These are phyloP conservation scores for Yamadazyma pseudoaaseri DNA, from an alignment of 1,139 yeast species.

Conservation along the genomic window DNA sequence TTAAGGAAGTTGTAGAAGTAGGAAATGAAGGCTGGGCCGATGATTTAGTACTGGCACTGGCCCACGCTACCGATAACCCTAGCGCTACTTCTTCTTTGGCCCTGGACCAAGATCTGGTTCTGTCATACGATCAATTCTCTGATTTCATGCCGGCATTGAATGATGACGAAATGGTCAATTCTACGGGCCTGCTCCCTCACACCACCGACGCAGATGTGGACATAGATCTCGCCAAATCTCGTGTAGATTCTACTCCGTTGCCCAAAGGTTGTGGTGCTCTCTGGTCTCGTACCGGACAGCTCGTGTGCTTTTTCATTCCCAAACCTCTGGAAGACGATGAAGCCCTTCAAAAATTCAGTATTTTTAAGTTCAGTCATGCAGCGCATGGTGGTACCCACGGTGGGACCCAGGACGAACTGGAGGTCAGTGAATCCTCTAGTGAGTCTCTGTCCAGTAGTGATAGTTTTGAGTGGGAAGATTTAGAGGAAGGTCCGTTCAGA, in stretches of 20 bases:
- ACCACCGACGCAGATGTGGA: conserved; percentile 14
- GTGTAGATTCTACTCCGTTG: conserved; percentile 78
- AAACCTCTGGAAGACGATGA: conserved; percentile 35
- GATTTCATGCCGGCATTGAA: conserved; percentile 32
- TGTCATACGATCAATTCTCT: conserved; percentile 23
- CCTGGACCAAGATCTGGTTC: neutral
- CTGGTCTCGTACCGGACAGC: conserved; percentile 77
- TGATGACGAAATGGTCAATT: conserved; percentile 24
- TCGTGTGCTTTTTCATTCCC: conserved; percentile 81
- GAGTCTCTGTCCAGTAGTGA: conserved; percentile 20
- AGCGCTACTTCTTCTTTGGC: conserved; percentile 15
- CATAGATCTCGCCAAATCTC: conserved; percentile 3
- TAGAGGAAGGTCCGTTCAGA: conserved; percentile 44
- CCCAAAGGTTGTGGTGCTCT: conserved; percentile 93
- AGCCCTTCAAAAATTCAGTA: conserved; percentile 31
- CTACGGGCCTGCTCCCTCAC: conserved; percentile 15
- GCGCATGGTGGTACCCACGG: conserved; percentile 21
- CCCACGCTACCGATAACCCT: conserved; percentile 16
- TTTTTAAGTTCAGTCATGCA: conserved; percentile 40
- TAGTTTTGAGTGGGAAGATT: conserved; percentile 53
- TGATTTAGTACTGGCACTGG: conserved; percentile 29
- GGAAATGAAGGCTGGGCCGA: conserved; percentile 49
- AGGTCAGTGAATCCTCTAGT: conserved; percentile 9
- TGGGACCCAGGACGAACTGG: conserved; percentile 10
- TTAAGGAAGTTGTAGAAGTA: conserved; percentile 31